Percentiles rank a stretch among this genome's conserved stretches.
These are phyloP conservation scores for Tubosaeta brunneosetosa DNA, from an alignment of 768 basidiomycete genomes.

Conservation along the genomic window DNA sequence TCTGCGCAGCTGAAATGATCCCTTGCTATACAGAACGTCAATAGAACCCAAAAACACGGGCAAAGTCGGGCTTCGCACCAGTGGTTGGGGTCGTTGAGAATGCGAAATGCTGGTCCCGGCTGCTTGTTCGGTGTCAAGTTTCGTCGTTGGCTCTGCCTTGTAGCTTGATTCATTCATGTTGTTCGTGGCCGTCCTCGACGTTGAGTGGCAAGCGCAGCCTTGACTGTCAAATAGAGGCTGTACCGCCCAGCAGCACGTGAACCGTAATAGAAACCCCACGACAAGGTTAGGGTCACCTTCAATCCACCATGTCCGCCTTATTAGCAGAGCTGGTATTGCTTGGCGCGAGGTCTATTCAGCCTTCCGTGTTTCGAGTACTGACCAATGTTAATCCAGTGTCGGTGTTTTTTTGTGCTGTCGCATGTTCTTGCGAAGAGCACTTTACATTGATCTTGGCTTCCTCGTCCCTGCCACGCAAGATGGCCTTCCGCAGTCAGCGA, in stretches of 20 bases:
- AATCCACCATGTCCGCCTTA: conserved; percentile 16
- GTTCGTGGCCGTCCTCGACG: conserved; percentile 14
- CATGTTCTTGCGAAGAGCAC: conserved; percentile 50
- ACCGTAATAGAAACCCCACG: conserved; percentile 22
- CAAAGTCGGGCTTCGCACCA: conserved; percentile 11
- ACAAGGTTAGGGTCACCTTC: conserved; percentile 28
- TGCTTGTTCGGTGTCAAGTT: conserved; percentile 25
- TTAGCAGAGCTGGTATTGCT: conserved; percentile 8
- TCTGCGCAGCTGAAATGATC: conserved; percentile 83
- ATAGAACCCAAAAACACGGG: neutral
- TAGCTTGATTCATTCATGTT: conserved; percentile 29
- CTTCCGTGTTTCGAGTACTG: neutral
- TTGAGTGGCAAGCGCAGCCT: neutral
- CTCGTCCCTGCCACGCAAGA: conserved; percentile 35
- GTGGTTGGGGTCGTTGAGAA: conserved; percentile 20
- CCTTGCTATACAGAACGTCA: conserved; percentile 33
- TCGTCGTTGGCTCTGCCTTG: conserved; percentile 28
- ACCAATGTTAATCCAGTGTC: conserved; percentile 32
- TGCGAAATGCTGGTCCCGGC: conserved; percentile 25
- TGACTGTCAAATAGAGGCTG: neutral
- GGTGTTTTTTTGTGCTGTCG: conserved; percentile 55
- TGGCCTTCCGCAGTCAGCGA: conserved; percentile 21
- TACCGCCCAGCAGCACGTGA: conserved; percentile 10
- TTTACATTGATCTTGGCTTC: conserved; percentile 56
- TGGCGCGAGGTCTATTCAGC: conserved; percentile 17